Evolutionary conservation across 805 yeast species (phyloP), one percentile per base, ranked within the genome.

Genomic region (Kuraishia capsulata): DNA sequence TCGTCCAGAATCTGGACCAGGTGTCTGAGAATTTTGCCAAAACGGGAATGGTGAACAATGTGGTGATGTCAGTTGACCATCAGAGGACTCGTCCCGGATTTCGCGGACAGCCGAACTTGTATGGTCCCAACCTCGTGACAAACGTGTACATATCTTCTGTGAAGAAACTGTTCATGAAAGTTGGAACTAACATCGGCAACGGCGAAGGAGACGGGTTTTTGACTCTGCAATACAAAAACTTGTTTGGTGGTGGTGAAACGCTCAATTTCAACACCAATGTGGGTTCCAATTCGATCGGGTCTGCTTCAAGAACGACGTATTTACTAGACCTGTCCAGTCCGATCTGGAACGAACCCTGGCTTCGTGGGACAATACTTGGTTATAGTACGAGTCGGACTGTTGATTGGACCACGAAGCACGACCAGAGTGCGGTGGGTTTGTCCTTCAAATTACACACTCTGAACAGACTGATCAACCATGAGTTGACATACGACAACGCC

Each of bases 131-230:
- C 18, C 30, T 60, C 5, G 40, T 52, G 3, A 45, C 61, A 1
- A 50, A 48, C 37, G 36, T 61, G 33, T 47, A 51, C n/a, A 20
- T 61, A 5, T 40, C 67, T 4, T 89, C 90, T 0, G 72, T 72
- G 3, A 86, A 86, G 48, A 71, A 73, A 46, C 82, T 88, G 49
- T 70, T 73, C 42, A 89, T 95, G 38, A 84, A 83, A 49, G 85
- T 97, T 1, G 99, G 99, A 3, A 92, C 97, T 2, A 89, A 88
- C 57, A 75, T 92, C 5, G 97, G 97, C 2, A 90, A 92, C 53
- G 95, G 95, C 24, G 97, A 92, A 63, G 98, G 97, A 23, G 92
- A 85, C 53, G 97, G 97, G 1, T 88, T 89, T 52, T 69, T 87
- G 35, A 80, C 85, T 24, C 75, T 89, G 40, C 88, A 78, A 56